These are phyloP conservation scores for Candida mesenterica DNA, from an alignment of 1,139 yeast genomes.

Conservation along the genomic window DNA sequence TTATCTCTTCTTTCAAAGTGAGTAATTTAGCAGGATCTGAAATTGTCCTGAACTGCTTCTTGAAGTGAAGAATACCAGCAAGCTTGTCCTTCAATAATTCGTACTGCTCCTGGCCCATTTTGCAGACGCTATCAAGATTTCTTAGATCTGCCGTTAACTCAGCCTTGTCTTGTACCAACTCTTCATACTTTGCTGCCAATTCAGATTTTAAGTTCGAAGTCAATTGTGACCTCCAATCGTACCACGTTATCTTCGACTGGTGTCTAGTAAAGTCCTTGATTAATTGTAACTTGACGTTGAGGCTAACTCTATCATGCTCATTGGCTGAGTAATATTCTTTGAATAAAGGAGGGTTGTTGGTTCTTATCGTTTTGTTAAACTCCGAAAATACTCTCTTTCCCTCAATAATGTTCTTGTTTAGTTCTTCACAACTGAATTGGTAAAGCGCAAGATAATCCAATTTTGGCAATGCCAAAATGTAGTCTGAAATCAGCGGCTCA, in stretches of 20 bases:
- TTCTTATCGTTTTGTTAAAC: conserved; percentile 41
- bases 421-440: conserved; percentile 53
- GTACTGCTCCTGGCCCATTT: conserved; percentile 14
- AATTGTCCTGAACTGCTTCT: conserved; percentile 18
- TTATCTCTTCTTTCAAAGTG: conserved; percentile 16
- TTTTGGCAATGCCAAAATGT: conserved; percentile 34
- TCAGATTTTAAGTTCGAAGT: conserved; percentile 36
- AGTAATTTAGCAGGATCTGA: conserved; percentile 10
- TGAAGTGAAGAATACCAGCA: conserved; percentile 19
- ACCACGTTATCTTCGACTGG: conserved; percentile 56
- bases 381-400: conserved; percentile 46
- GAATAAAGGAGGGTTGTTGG: conserved; percentile 50
- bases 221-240: conserved; percentile 54
- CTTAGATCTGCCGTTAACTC: conserved; percentile 23
- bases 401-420: conserved; percentile 49
- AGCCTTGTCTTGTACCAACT: conserved; percentile 26
- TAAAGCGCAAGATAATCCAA: conserved; percentile 38
- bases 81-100: conserved; percentile 23
- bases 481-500: conserved; percentile 24
- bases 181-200: conserved; percentile 28
- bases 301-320: conserved; percentile 33
- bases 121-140: conserved; percentile 17
- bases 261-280: conserved; percentile 50
- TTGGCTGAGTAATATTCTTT: conserved; percentile 43
- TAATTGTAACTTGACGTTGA: conserved; percentile 43